These are phyloP conservation scores for Phaeosphaeriaceae sp. DNA, from an alignment of 2,329 filamentous ascomycete species.

Conservation along the genomic window DNA sequence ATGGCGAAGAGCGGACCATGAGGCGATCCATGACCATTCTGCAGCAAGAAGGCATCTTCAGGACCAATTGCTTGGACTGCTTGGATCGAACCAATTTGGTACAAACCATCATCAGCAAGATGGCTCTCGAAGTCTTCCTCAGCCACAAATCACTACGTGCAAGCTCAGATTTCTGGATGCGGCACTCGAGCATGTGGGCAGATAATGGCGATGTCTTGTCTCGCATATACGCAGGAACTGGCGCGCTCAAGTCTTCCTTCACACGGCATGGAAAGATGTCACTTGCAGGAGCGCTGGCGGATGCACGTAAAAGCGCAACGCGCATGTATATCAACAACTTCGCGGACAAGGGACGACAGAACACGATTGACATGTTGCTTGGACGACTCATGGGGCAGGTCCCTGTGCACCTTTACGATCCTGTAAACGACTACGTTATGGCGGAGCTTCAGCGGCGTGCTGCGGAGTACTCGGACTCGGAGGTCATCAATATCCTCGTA, in stretches of 20 bases:
- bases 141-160: slow-evolving; percentile 74
- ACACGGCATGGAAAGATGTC: slow-evolving; percentile 97
- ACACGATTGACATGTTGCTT: slow-evolving; percentile 91
- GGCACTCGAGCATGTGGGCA: slow-evolving; percentile 93
- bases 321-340: slow-evolving; percentile 98
- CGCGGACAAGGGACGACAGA: slow-evolving; percentile 88
- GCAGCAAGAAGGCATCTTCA: slow-evolving; percentile 94
- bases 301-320: slow-evolving; percentile 92
- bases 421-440: slow-evolving; percentile 89
- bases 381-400: slow-evolving; percentile 84
- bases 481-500: slow-evolving; percentile 79
- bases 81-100: slow-evolving; percentile 95
- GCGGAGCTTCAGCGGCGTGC: slow-evolving; percentile 73
- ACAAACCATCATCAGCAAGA: slow-evolving; percentile 92
- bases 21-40: slow-evolving; percentile 71
- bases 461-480: slow-evolving; percentile 76
- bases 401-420: slow-evolving; percentile 88
- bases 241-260: slow-evolving; percentile 93
- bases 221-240: slow-evolving; percentile 95
- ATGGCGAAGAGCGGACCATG: slow-evolving; percentile 51
- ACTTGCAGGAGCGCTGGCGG: slow-evolving; percentile 89
- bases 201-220: slow-evolving; percentile 95
- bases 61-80: slow-evolving; percentile 96
- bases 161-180: slow-evolving; percentile 84
- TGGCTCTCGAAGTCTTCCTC: slow-evolving; percentile 88